Evolutionary conservation across 371 early-diverging fungal species (phyloP).

Genomic region (Apophysomyces variabilis): DNA sequence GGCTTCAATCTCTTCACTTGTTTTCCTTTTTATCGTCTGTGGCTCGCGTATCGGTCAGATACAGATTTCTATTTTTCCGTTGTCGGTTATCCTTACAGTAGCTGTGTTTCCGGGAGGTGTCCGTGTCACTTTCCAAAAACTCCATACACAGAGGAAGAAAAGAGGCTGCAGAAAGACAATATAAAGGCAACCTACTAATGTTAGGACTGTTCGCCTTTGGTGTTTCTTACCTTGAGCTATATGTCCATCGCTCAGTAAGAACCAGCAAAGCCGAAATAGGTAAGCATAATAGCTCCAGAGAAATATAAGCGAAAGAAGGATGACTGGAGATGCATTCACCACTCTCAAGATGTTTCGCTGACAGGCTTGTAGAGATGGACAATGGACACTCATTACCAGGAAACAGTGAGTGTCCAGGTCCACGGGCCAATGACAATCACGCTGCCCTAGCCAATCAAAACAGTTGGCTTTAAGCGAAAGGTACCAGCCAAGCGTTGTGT

Average conservation of each 20-base stretch:
- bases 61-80: background rate
- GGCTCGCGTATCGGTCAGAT: background rate
- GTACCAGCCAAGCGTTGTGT: too few species aligned
- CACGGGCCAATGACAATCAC: background rate
- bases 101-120: slow-evolving; percentile 49
- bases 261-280: slow-evolving; percentile 32
- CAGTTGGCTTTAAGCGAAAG: too few species aligned
- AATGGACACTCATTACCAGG: slow-evolving; percentile 4
- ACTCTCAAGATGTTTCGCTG: slow-evolving; percentile 25
- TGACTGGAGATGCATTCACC: slow-evolving; percentile 47
- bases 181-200: slow-evolving; percentile 34
- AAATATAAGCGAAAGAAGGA: slow-evolving; percentile 34
- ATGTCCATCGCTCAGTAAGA: slow-evolving; percentile 33
- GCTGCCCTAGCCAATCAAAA: background rate
- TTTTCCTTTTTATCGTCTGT: slow-evolving; percentile 16
- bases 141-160: slow-evolving; percentile 46
- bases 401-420: background rate
- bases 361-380: slow-evolving; percentile 11
- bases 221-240: slow-evolving; percentile 36
- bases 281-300: slow-evolving; percentile 48
- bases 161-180: slow-evolving; percentile 41
- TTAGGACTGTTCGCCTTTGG: background rate
- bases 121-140: slow-evolving; percentile 39
- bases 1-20: slow-evolving; percentile 12
- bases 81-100: slow-evolving; percentile 21